Evolutionary conservation across 768 basidiomycete species (phyloP), one percentile per base, ranked within the genome.

Genomic region (Termitomyces sp.): DNA sequence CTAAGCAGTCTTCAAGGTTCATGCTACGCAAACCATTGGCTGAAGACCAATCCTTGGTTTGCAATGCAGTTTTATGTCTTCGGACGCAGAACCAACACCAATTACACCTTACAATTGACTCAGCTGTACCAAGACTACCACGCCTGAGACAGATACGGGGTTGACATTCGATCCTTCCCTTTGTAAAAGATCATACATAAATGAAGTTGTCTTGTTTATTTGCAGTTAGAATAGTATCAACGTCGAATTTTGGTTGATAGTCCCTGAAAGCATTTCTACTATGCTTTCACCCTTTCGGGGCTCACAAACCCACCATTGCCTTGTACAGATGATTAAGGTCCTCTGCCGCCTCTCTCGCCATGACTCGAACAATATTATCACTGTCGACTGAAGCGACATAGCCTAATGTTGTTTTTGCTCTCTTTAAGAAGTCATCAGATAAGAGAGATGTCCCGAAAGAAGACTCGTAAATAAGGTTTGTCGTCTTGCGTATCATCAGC

Each of bases 131-230:
- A 67, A 90, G 81, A 74, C 66, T 62, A 74, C 84, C 73, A 75
- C 76, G 74, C 77, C 77, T 88, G 86, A 83, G 92, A 95, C 92
- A 95, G 93, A 94, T 95, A 93, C 92, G 92, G 81, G 89, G 90
- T 79, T 75, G 65, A 84, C 70, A 82, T 70, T 24, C 35, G 16
- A 5, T 35, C 9, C 54, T 28, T 58, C 24, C 9, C 54, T 28
- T 58, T 26, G 33, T n/a, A 47, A 47, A 50, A 6, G 18, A 20
- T 8, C 40, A 20, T 20, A 10, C 40, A 20, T 20, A 10, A 41
- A 41, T 41, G 3, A 20, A n/a, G 40, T 41, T 22, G 6, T 14
- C 3, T 35, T n/a, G 6, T 20, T 7, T 13, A n/a, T 20, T 11
- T 36, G 3, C 22, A 16, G 33, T 33, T 50, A 18, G 18, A 36